A percentile compares a stretch with the other conserved stretches of the same genome.
These are phyloP conservation scores for Sonneratia caseolaris DNA, from an alignment of 345 rosid genomes.

Conservation along the genomic window DNA sequence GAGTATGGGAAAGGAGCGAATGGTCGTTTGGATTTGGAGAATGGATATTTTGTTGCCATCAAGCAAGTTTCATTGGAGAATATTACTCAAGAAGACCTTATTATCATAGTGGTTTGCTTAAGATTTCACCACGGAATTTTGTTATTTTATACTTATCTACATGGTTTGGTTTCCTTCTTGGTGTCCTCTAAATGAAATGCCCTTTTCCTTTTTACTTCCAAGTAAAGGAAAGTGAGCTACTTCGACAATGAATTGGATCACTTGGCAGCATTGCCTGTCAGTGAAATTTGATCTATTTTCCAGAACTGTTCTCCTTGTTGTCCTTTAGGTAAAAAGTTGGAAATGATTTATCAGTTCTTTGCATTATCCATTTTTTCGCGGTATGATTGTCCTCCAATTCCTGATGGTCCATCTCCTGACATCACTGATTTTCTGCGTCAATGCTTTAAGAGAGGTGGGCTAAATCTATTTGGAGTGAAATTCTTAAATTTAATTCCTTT, in stretches of 20 bases:
- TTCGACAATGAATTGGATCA: no score
- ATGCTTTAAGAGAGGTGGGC: conserved; percentile 88
- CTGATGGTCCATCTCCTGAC: conserved; percentile 86
- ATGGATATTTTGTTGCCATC: conserved; percentile 95
- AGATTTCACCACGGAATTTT: no score
- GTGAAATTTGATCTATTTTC: no score
- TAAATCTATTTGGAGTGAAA: not conserved
- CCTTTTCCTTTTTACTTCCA: no score
- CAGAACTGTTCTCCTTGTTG: no score
- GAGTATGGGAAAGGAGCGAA: conserved; percentile 99
- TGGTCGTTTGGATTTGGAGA: conserved; percentile 96
- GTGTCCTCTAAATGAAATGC: no score
- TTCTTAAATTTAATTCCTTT: not conserved
- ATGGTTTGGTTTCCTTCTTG: no score
- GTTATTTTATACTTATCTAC: no score
- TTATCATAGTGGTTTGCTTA: conserved; percentile 66
- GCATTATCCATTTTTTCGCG: conserved; percentile 18
- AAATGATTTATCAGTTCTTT: conserved; percentile 1
- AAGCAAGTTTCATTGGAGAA: conserved; percentile 97
- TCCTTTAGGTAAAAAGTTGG: not conserved
- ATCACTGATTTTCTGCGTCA: conserved; percentile 89
- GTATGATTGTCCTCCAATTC: conserved; percentile 97
- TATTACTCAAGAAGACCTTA: conserved; percentile 97
- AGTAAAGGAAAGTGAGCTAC: no score
- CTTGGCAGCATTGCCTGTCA: no score